Conservation (phyloP, 2,329 filamentous ascomycete species). For the Trichophaea hybrida region DNA sequence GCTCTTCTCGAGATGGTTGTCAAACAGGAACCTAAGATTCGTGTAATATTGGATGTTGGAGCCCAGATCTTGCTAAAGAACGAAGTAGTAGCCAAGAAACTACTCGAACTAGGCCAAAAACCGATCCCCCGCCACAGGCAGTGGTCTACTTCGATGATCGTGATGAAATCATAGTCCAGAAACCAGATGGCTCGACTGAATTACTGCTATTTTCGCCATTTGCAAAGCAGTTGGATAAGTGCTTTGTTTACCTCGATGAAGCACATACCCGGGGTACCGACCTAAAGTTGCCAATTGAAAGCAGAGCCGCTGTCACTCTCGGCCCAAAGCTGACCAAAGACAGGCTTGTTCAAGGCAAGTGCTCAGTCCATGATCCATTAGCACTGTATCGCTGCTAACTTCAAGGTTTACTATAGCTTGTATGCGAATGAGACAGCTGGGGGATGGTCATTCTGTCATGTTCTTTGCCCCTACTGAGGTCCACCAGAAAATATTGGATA, state of each 20-base stretch:
- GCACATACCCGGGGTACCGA: constrained; percentile 58
- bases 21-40: constrained; percentile 31
- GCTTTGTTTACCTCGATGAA: constrained; percentile 56
- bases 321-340: constrained; percentile 55
- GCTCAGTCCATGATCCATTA: not conserved
- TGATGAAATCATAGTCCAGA: constrained; percentile 43
- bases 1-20: constrained; percentile 37
- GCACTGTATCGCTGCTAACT: not conserved
- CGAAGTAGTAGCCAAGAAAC: constrained; percentile 38
- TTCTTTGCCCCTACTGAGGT: constrained; percentile 42
- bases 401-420: constrained; percentile 37
- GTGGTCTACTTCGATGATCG: constrained; percentile 45
- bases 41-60: constrained; percentile 56
- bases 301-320: constrained; percentile 53
- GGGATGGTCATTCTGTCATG: constrained; percentile 48
- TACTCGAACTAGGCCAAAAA: constrained; percentile 34
- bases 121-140: constrained; percentile 29
- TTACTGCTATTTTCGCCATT: constrained; percentile 46
- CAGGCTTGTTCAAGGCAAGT: constrained; percentile 48
- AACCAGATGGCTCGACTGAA: constrained; percentile 36
- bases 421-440: constrained; percentile 56
- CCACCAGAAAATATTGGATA: constrained; percentile 36
- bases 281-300: constrained; percentile 43
- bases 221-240: constrained; percentile 41
- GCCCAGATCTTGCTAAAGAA: constrained; percentile 55